Conservation (phyloP, 306 rosid genomes). For the Castanopsis chinensis region DNA sequence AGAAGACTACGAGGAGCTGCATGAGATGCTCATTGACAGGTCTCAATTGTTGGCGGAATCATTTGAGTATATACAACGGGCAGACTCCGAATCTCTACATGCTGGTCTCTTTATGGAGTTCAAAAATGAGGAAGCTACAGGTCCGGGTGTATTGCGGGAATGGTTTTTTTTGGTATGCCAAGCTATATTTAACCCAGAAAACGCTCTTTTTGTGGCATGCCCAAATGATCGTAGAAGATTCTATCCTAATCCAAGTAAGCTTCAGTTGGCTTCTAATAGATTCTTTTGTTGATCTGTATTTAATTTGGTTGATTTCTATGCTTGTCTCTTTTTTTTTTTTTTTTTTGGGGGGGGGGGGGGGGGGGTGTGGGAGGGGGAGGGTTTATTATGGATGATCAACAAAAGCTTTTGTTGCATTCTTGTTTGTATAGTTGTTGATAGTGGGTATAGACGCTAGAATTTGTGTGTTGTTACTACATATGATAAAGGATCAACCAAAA, state of each 20-base stretch:
- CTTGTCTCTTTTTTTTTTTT: background rate
- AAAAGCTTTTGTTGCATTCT: too few species aligned
- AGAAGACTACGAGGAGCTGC: slow-evolving; percentile 64
- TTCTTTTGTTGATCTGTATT: background rate
- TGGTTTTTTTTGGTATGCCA: slow-evolving; percentile 84
- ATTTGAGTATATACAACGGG: slow-evolving; percentile 52
- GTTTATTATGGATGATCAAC: too few species aligned
- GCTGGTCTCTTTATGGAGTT: slow-evolving; percentile 67
- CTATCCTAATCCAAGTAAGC: slow-evolving; percentile 79
- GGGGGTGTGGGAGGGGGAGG: too few species aligned
- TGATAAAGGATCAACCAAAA: too few species aligned
- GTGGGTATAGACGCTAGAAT: too few species aligned
- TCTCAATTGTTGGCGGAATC: slow-evolving; percentile 70
- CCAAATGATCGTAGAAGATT: slow-evolving; percentile 75
- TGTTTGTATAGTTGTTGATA: too few species aligned
- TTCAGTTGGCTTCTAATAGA: slow-evolving; percentile 7
- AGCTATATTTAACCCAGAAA: slow-evolving; percentile 65
- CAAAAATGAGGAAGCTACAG: slow-evolving; percentile 84
- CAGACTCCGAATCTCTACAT: slow-evolving; percentile 46
- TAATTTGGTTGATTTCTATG: background rate
- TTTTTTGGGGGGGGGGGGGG: background rate
- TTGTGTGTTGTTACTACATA: too few species aligned
- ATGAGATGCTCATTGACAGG: slow-evolving; percentile 83
- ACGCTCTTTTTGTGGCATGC: slow-evolving; percentile 73
- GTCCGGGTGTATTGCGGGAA: slow-evolving; percentile 86